These are phyloP conservation scores for Mycena capillaripes DNA, from an alignment of 768 basidiomycete species.

Conservation along the genomic window DNA sequence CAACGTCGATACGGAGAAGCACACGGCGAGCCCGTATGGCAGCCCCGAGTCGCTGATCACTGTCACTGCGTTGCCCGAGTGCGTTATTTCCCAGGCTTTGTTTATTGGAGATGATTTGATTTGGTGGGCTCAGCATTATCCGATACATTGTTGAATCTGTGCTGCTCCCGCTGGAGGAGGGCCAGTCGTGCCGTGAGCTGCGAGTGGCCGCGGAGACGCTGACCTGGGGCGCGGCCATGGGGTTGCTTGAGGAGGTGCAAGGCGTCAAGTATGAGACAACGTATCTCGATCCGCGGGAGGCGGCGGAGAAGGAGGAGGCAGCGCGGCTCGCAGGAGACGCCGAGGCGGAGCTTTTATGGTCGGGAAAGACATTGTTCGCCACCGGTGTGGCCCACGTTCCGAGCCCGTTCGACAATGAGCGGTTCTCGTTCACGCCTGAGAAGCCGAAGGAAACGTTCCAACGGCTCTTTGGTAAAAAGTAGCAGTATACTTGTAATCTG, in stretches of 20 bases:
- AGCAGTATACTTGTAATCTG: too few relatives aligned
- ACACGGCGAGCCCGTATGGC: too few relatives aligned
- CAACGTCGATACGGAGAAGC: too few relatives aligned
- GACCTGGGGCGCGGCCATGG: background rate
- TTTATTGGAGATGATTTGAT: too few relatives aligned
- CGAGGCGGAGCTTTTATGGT: background rate
- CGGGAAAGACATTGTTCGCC: background rate
- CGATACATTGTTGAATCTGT: background rate
- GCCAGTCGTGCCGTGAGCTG: conserved; percentile 4
- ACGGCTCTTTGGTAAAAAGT: background rate
- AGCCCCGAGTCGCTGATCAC: background rate
- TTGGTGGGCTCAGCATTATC: background rate
- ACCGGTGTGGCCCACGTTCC: background rate
- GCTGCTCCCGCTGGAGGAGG: background rate
- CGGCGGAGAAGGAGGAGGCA: background rate
- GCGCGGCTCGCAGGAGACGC: background rate
- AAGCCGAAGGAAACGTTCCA: background rate
- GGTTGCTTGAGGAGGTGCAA: background rate
- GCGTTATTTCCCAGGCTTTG: background rate
- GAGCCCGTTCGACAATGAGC: background rate
- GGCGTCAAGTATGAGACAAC: background rate
- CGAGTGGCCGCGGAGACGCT: background rate
- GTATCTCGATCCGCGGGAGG: conserved; percentile 3
- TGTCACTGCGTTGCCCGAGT: conserved; percentile 1
- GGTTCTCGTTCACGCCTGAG: conserved; percentile 8